These are phyloP conservation scores for Cavenderia fasciculata DNA, from an alignment of 78 protist species.

Conservation along the genomic window DNA sequence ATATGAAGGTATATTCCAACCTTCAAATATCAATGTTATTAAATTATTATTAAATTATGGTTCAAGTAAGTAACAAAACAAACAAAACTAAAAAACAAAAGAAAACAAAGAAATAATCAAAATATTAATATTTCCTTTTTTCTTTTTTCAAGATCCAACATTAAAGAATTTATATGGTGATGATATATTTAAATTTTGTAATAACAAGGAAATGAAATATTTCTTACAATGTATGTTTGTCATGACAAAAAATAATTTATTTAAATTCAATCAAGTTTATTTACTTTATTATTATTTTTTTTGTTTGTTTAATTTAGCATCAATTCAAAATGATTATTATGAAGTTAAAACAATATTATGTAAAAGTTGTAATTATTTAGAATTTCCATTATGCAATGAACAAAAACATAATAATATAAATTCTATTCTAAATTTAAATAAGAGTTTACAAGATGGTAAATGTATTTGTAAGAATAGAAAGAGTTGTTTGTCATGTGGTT, in stretches of 20 bases:
- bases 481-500: slow-evolving; percentile 12
- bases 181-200: slow-evolving; percentile 16
- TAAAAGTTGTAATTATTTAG: slow-evolving; percentile 33
- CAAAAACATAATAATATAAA: too few relatives aligned
- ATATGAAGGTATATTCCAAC: slow-evolving; percentile 70
- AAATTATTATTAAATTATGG: slow-evolving; percentile 39
- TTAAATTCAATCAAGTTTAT: too few relatives aligned
- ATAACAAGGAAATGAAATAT: slow-evolving; percentile 6
- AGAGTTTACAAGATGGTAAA: not conserved
- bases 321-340: not conserved
- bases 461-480: slow-evolving; percentile 12
- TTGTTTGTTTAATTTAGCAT: too few relatives aligned
- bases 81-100: not conserved
- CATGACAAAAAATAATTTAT: too few relatives aligned
- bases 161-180: slow-evolving; percentile 21
- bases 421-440: not conserved
- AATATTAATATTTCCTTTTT: not conserved
- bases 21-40: slow-evolving; percentile 1
- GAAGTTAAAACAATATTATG: slow-evolving; percentile 6
- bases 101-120: too few relatives aligned
- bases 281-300: too few relatives aligned
- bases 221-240: slow-evolving; percentile 17
- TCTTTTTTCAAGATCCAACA: slow-evolving; percentile 26
- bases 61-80: slow-evolving; percentile 13
- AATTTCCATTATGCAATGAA: slow-evolving; percentile 39